Conservation (phyloP, 1,284 basidiomycete species). For the Ceratobasidium sp. region DNA sequence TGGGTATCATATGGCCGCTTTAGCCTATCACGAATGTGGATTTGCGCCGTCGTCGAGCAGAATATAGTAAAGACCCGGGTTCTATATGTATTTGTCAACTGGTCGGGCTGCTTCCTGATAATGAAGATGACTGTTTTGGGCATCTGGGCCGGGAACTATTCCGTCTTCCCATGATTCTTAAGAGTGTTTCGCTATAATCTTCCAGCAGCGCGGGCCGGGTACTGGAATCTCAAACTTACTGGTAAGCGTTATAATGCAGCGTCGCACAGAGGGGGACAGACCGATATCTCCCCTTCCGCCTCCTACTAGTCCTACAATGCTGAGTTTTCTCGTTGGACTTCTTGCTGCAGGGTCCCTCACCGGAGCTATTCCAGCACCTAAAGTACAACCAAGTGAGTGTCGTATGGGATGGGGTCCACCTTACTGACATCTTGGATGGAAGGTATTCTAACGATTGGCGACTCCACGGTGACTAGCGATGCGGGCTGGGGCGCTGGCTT, state of each 20-base stretch:
- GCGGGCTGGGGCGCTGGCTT: conserved; percentile 35
- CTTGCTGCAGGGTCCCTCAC: neutral
- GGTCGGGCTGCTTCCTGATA: too few relatives aligned
- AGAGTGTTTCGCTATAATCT: neutral
- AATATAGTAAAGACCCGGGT: too few relatives aligned
- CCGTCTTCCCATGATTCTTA: neutral
- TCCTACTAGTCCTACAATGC: neutral
- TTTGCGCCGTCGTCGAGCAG: neutral
- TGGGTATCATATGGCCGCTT: neutral
- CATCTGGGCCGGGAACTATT: neutral
- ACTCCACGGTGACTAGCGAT: conserved; percentile 23
- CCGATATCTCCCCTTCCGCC: too few relatives aligned
- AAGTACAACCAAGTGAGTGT: conserved; percentile 14
- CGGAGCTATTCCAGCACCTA: conserved; percentile 8
- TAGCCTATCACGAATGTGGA: neutral
- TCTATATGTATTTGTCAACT: too few relatives aligned
- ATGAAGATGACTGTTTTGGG: neutral
- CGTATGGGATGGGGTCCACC: neutral
- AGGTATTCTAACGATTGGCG: conserved; percentile 28
- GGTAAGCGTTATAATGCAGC: too few relatives aligned
- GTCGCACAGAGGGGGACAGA: too few relatives aligned
- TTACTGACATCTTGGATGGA: neutral
- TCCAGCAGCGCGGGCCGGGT: neutral
- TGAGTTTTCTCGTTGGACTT: neutral
- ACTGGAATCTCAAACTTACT: neutral